Evolutionary conservation across 352 stramenopile genomes (phyloP).

Genomic region (Phytophthora pistaciae): DNA sequence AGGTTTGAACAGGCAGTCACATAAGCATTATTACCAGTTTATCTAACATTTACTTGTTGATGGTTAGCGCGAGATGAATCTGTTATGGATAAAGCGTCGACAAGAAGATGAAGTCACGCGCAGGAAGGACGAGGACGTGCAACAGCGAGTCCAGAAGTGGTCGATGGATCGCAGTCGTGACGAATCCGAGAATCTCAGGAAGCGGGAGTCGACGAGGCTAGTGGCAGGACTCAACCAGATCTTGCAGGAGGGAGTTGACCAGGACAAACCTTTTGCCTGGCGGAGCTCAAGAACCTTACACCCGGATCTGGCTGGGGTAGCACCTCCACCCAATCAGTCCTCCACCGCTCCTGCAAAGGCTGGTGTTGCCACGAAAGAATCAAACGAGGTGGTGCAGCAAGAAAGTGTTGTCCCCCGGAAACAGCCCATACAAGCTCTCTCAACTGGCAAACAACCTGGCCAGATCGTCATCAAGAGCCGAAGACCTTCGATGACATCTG

Average conservation of each 20-base stretch:
- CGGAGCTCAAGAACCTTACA: slow-evolving; percentile 18
- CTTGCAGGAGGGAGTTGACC: slow-evolving; percentile 24
- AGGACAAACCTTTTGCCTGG: slow-evolving; percentile 32
- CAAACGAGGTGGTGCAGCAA: slow-evolving; percentile 3
- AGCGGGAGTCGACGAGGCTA: slow-evolving; percentile 68
- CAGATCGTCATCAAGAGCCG: slow-evolving; percentile 45
- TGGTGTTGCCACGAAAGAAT: background rate
- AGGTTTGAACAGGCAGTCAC: slow-evolving; percentile 38
- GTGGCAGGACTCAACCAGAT: slow-evolving; percentile 57
- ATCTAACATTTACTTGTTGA: background rate
- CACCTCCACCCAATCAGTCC: slow-evolving; percentile 19
- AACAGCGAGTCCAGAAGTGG: slow-evolving; percentile 61
- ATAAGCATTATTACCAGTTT: background rate
- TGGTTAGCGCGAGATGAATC: slow-evolving; percentile 66
- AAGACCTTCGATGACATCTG: slow-evolving; percentile 24
- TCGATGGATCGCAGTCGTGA: slow-evolving; percentile 71
- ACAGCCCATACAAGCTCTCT: background rate
- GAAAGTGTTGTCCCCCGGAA: background rate
- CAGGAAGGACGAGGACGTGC: slow-evolving; percentile 60
- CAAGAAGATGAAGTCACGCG: slow-evolving; percentile 54
- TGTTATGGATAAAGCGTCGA: slow-evolving; percentile 69
- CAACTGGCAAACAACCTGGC: slow-evolving; percentile 10
- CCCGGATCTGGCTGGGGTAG: slow-evolving; percentile 18
- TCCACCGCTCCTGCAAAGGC: background rate
- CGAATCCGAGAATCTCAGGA: slow-evolving; percentile 71